phyloP scores from a whole-genome alignment of 169 alveolate species.

The Eimeria tenella region DNA sequence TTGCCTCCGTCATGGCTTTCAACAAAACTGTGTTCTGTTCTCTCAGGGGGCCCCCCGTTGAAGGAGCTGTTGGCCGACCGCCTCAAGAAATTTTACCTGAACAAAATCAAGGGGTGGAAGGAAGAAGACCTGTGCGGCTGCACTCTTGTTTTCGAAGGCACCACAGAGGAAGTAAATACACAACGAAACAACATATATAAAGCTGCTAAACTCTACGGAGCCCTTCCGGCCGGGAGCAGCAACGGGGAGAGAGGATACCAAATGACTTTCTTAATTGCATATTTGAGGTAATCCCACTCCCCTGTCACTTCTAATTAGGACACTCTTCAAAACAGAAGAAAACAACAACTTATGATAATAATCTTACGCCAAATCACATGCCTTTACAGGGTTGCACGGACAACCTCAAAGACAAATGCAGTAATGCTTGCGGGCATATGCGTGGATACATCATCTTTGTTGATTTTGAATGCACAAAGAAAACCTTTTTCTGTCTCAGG shows the following conservation, averaged over 20 bases:
- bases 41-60: constrained; percentile 70
- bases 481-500: background rate
- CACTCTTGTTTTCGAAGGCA: constrained; percentile 88
- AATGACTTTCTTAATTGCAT: constrained; percentile 2
- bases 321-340: no score
- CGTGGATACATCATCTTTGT: background rate
- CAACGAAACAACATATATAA: background rate
- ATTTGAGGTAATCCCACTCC: background rate
- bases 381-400: no score
- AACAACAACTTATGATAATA: no score
- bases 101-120: constrained; percentile 85
- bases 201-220: background rate
- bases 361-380: no score
- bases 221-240: constrained; percentile 7
- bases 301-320: background rate
- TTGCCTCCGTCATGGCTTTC: no score
- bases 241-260: constrained; percentile 45
- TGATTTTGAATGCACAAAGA: background rate
- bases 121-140: constrained; percentile 85
- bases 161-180: constrained; percentile 75
- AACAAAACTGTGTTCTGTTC: constrained; percentile 84
- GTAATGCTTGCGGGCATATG: background rate
- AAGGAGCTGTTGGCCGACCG: constrained; percentile 81
- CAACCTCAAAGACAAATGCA: no score
- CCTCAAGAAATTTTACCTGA: constrained; percentile 85